Evolutionary conservation across 768 basidiomycete genomes (phyloP).

Genomic region (Amanita molliuscula): DNA sequence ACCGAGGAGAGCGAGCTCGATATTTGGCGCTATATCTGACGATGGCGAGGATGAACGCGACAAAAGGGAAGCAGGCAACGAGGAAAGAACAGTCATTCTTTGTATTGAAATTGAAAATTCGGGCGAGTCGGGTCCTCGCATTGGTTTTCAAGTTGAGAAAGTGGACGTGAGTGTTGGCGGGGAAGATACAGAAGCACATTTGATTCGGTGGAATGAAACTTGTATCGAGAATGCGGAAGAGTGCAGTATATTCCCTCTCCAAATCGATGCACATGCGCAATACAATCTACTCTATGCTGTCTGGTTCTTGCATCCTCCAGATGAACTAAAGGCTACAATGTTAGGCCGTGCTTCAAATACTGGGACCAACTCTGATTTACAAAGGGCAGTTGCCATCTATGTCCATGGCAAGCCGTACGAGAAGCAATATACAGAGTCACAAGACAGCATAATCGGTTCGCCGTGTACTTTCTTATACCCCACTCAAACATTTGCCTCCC

Average conservation of each 20-base stretch:
- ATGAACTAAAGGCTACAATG: conserved; percentile 39
- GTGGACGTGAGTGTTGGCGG: conserved; percentile 73
- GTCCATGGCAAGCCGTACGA: conserved; percentile 65
- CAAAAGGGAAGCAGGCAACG: conserved; percentile 56
- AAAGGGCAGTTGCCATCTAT: conserved; percentile 71
- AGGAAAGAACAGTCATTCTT: conserved; percentile 80
- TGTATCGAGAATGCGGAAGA: conserved; percentile 32
- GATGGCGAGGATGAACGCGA: conserved; percentile 39
- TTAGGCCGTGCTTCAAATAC: conserved; percentile 16
- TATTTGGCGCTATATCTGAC: conserved; percentile 14
- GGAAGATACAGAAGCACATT: conserved; percentile 36
- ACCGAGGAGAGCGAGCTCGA: conserved; percentile 26
- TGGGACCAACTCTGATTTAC: conserved; percentile 34
- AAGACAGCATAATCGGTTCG: conserved; percentile 13
- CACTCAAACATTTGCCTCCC: conserved; percentile 67
- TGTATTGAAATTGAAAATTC: conserved; percentile 87
- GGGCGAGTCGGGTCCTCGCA: conserved; percentile 45
- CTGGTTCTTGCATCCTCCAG: conserved; percentile 61
- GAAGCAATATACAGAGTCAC: neutral
- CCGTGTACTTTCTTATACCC: conserved; percentile 34
- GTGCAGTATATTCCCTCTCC: conserved; percentile 56
- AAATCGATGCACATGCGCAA: conserved; percentile 65
- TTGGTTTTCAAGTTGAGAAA: conserved; percentile 68
- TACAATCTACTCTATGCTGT: conserved; percentile 87
- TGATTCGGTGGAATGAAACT: conserved; percentile 48